Evolutionary conservation across 2,329 filamentous ascomycete species (phyloP).

Genomic region (Chaetothyriales sp.): DNA sequence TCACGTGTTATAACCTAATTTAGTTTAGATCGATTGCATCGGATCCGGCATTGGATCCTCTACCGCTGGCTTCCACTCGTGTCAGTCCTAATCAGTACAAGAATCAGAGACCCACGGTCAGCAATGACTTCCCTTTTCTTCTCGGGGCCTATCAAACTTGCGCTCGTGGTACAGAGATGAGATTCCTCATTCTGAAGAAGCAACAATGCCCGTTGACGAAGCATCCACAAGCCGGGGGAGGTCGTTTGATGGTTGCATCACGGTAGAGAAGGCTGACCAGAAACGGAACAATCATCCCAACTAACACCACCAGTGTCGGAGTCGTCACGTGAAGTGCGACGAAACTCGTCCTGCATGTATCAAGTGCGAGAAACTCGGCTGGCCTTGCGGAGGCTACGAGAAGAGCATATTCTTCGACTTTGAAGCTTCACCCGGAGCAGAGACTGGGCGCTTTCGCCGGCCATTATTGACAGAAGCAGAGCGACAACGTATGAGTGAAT

Average conservation of each 20-base stretch:
- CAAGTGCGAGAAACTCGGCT: constrained; percentile 24
- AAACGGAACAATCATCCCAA: background rate
- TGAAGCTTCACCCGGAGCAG: constrained; percentile 13
- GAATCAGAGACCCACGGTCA: no score
- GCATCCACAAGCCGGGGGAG: background rate
- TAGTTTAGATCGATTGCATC: no score
- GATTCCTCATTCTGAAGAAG: no score
- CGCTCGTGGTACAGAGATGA: no score
- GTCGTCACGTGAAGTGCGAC: constrained; percentile 34
- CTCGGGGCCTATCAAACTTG: no score
- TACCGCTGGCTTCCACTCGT: no score
- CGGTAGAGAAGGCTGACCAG: constrained; percentile 1
- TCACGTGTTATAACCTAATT: no score
- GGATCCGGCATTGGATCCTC: no score
- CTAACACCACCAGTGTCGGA: constrained; percentile 21
- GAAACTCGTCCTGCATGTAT: constrained; percentile 29
- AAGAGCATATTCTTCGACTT: constrained; percentile 27
- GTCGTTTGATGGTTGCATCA: constrained; percentile 9
- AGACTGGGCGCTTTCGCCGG: constrained; percentile 25
- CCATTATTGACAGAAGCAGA: constrained; percentile 31
- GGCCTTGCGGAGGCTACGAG: constrained; percentile 30
- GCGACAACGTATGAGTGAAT: constrained; percentile 24
- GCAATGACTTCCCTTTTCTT: no score
- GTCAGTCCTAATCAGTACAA: no score
- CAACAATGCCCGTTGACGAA: no score